Conservation (phyloP, 164 flowering plant genomes). For the Litsea cubeba region DNA sequence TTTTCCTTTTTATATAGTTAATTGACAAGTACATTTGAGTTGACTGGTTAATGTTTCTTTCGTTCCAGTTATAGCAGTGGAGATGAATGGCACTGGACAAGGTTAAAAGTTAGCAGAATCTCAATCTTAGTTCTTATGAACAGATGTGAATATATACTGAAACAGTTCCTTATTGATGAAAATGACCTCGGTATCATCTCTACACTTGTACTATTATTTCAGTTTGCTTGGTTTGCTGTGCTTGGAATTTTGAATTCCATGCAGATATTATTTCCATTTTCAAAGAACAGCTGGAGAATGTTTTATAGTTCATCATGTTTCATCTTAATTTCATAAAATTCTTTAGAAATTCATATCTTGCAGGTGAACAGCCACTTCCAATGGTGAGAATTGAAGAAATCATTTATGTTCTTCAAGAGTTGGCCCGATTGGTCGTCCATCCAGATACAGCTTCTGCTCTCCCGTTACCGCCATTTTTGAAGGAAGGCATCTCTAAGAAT, state of each 20-base stretch:
- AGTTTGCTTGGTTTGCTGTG: background rate
- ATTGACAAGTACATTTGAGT: background rate
- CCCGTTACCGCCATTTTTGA: constrained; percentile 51
- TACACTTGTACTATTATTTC: background rate
- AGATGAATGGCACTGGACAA: constrained; percentile 50
- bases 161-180: constrained; percentile 66
- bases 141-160: constrained; percentile 77
- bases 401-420: constrained; percentile 63
- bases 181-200: constrained; percentile 52
- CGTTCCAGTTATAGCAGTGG: constrained; percentile 34
- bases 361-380: constrained; percentile 78
- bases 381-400: constrained; percentile 72
- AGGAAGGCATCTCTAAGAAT: constrained; percentile 31
- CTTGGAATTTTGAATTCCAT: background rate
- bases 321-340: background rate
- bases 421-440: constrained; percentile 60
- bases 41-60: constrained; percentile 1
- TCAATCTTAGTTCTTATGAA: constrained; percentile 51
- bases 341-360: constrained; percentile 8
- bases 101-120: constrained; percentile 74
- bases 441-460: constrained; percentile 60
- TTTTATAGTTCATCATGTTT: background rate
- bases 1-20: background rate
- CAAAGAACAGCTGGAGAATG: background rate
- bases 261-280: background rate